Conservation (phyloP, 2,329 filamentous ascomycete species). For the Sporothrix euskadiensis region DNA sequence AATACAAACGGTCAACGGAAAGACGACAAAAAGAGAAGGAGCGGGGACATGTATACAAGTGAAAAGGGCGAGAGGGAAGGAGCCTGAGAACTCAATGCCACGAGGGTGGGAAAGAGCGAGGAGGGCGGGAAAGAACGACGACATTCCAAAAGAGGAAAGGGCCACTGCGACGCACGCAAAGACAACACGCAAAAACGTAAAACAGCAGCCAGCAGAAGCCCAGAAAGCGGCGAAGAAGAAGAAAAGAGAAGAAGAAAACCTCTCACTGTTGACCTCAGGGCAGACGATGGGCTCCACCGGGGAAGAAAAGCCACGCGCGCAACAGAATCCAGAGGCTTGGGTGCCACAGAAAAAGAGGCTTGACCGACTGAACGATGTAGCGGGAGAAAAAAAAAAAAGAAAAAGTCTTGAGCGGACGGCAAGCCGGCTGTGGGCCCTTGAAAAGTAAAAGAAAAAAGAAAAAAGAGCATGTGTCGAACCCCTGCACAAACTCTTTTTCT, state of each 20-base stretch:
- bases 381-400: slow-evolving; percentile 11
- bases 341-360: background rate
- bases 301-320: background rate
- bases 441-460: background rate
- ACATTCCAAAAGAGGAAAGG: slow-evolving; percentile 17
- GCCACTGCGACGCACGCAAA: slow-evolving; percentile 16
- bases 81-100: background rate
- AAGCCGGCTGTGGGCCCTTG: slow-evolving; percentile 1
- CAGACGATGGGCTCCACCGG: slow-evolving; percentile 1
- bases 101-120: background rate
- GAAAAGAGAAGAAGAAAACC: slow-evolving; percentile 16
- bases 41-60: background rate
- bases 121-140: slow-evolving; percentile 4
- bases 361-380: background rate
- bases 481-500: background rate
- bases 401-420: background rate
- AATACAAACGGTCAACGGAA: background rate
- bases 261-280: slow-evolving; percentile 14
- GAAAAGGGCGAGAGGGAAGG: background rate
- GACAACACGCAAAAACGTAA: background rate
- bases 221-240: background rate
- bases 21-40: background rate
- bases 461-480: background rate
- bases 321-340: slow-evolving; percentile 8
- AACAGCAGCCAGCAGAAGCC: background rate